phyloP scores from a whole-genome alignment of 2,329 filamentous ascomycete genomes.

The Paramyrothecium sp. region DNA sequence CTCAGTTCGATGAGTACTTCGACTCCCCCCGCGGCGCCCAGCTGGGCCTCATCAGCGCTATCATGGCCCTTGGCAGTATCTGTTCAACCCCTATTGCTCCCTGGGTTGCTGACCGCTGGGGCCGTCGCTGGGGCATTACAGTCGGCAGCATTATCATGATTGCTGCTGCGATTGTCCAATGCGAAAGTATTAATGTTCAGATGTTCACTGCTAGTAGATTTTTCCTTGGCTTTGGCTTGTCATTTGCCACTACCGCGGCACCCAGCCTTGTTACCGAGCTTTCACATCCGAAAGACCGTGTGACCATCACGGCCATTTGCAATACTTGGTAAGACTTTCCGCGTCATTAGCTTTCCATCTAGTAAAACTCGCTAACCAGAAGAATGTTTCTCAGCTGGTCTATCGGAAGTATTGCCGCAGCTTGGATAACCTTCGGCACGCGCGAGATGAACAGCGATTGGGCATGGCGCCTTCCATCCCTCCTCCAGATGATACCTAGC shows the following conservation, averaged over 20 bases:
- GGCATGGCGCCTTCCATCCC: too few relatives aligned
- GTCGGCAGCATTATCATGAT: conserved; percentile 16
- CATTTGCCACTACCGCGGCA: conserved; percentile 47
- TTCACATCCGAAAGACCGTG: conserved; percentile 11
- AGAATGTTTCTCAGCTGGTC: too few relatives aligned
- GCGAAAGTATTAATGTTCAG: conserved; percentile 18
- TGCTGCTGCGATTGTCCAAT: conserved; percentile 10
- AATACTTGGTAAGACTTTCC: neutral
- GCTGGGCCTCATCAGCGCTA: conserved; percentile 31
- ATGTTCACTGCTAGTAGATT: conserved; percentile 53
- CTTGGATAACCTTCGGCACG: too few relatives aligned
- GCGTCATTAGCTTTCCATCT: too few relatives aligned
- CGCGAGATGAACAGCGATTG: too few relatives aligned
- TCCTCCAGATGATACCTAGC: too few relatives aligned
- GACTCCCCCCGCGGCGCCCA: conserved; percentile 26
- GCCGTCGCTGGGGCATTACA: conserved; percentile 24
- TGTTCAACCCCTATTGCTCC: conserved; percentile 24
- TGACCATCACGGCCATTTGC: conserved; percentile 3
- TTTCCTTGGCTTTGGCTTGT: conserved; percentile 51
- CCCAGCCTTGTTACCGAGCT: conserved; percentile 34
- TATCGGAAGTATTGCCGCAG: too few relatives aligned
- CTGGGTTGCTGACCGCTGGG: conserved; percentile 23
- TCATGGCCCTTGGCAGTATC: conserved; percentile 46
- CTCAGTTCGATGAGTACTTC: conserved; percentile 35
- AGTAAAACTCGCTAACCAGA: conserved; percentile 5